Evolutionary conservation across 192 early-diverging fungal species (phyloP), one percentile per base, ranked within the genome.

Genomic region (Backusella liffmaniae): DNA sequence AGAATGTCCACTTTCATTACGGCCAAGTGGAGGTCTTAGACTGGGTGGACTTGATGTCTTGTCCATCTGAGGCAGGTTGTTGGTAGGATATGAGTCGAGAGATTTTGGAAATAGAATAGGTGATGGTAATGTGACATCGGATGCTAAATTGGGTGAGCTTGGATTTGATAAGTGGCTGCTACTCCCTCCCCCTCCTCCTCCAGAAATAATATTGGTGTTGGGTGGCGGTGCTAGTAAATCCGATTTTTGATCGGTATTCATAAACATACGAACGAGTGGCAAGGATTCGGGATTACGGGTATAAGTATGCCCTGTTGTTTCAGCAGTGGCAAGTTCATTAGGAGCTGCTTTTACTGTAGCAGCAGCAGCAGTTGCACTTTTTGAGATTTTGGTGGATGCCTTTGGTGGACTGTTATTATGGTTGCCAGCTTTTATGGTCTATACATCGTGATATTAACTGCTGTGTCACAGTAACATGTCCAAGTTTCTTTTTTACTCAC

Each of bases 211-310:
- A 29, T 62, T 62, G 18, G 56, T 62, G 12, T 62, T 62, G 12
- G 9, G 56, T 12, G 26, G 23, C 26, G 23, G 56, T 29, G 56
- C 56, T 62, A 62, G 23, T 62, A 62, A 62, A 29, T 62, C 70
- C 6, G 70, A 36, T 2, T 49, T 71, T 49, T 71, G 70, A 18
- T 71, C 37, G 5, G 30, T 41, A 32, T 69, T 76, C 51, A 65
- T 70, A 73, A 83, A 83, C 34, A 83, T 23, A 1, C 82, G 74
- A 4, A 79, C 75, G 5, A 83, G 78, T 1, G 82, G 82, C 36
- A 72, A 67, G 13, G 80, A 74, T 44, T 79, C 73, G 18, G 72
- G 76, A 66, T 77, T 74, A 10, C 78, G 75, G 34, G 69, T 65
- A 71, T 76, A 42, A 32, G 51, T 68, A 26, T 75, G 67, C 32